Evolutionary conservation across 73 alveolate genomes (phyloP), one percentile per base, ranked within the genome.

Genomic region (Symbiodinium natans): DNA sequence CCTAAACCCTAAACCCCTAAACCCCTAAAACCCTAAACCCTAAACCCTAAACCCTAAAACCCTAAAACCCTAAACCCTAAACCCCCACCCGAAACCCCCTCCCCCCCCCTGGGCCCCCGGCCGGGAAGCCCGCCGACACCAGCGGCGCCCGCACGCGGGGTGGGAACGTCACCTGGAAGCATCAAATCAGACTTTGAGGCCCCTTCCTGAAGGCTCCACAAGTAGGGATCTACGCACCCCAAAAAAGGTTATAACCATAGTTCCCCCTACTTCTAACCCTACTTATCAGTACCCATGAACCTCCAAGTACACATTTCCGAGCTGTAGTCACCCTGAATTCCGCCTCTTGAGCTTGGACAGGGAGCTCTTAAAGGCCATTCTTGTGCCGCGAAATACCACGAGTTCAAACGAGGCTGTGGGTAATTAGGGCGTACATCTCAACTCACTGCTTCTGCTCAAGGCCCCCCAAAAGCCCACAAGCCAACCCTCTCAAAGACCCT

Each of bases 111-210:
- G 33, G 33, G 74, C 27, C 93, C 48, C 27, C 23, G 41, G 93
- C 93, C 17, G 93, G 93, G 41, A 87, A 87, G 63, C 94, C 94
- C 34, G 94, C 94, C 29, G 94, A 87, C 52, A 87, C 94, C 94
- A 87, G 41, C 21, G 94, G 94, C 41, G 94, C 94, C 41, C 94
- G 83, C 63, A 87, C 94, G 36, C 94, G 94, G 13, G 94, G 94
- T 23, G 94, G 94, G 71, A 87, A 87, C 17, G 84, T 87, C 84
- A 87, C 94, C 94, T 86, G 46, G 13, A 17, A 13, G 43, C 5
- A 6, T 33, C 85, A 6, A 33, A n/a, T 2, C 11, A 74, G 11
- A 74, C 2, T 19, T 74, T 6, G 29, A 3, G 43, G 31, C 31
- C 36, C 82, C 11, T 15, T 10, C 17, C 31, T 19, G 38, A 68